Base-by-base conservation (phyloP, 2,329 filamentous ascomycete genomes). In the Arthroderma sp. region DNA sequence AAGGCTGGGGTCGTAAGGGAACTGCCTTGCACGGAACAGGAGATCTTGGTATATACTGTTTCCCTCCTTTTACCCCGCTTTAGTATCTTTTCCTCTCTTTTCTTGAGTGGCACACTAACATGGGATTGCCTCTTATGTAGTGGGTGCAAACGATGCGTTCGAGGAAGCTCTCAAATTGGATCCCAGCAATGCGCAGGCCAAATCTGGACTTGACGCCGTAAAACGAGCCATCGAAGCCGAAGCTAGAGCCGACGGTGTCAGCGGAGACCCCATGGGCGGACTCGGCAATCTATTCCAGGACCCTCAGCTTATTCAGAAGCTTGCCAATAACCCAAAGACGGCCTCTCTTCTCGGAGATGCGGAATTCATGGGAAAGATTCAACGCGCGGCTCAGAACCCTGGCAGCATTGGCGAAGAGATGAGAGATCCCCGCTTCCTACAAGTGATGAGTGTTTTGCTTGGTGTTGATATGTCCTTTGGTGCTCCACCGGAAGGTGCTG, bases 201-300 rank as follows among this genome's bases (percentile, higher is more conserved):
- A 95, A 72, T 83, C 80, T 51, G 89, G 91, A 32, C 72, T 94
- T 40, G 80, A 82, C 7, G 77, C 85, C 36, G 88, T 95, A 37
- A 78, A 91, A 67, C 81, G 86, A 56, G 88, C 89, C 22, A 88
- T 98, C 64, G 80, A 94, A 55, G 74, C 78, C 27, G 85, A 91
- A 62, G 78, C 77, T 22, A 67, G 67, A 55, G 75, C 65, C n/a
- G 77, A 79, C 54, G 75, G 74, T 46, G 61, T 75, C 11, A 69
- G 69, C 46, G 75, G 71, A 43, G 81, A 88, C 57, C 81, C 83
- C 5, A 73, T 71, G 33, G 84, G 76, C 44, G 86, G 87, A 38
- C 71, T 98, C n/a, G 85, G 84, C 54, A 77, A 80, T 61, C 88
- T 98, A 75, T 96, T 98, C 74, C 89, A 78, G 62, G 93, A 98